A percentile compares a stretch with the other conserved stretches of the same genome.
Evolutionary conservation across 2,329 filamentous ascomycete species (phyloP).

Genomic region (Aureobasidium sp.): DNA sequence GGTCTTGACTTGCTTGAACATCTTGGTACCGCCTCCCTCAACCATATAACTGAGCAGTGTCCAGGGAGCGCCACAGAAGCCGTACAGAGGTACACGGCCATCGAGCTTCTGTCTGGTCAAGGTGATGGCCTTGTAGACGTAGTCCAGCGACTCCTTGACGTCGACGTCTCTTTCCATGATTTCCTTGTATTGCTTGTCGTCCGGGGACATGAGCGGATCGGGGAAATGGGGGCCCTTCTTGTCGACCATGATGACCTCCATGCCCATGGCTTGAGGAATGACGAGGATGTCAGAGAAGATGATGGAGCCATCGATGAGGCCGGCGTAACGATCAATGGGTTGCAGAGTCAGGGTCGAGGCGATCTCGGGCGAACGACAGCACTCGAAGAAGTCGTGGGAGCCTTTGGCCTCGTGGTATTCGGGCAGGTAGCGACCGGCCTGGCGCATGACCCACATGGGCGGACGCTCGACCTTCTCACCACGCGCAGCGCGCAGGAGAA

Average conservation of each 20-base stretch:
- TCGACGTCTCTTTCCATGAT: slow-evolving; percentile 73
- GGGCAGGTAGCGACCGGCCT: slow-evolving; percentile 94
- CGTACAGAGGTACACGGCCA: slow-evolving; percentile 84
- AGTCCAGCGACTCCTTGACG: slow-evolving; percentile 74
- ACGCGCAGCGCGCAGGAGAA: slow-evolving; percentile 81
- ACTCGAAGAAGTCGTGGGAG: slow-evolving; percentile 88
- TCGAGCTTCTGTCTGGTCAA: slow-evolving; percentile 79
- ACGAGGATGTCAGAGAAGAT: slow-evolving; percentile 99
- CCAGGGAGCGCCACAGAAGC: slow-evolving; percentile 96
- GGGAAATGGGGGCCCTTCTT: slow-evolving; percentile 96
- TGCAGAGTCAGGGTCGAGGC: slow-evolving; percentile 90
- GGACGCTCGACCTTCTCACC: slow-evolving; percentile 90
- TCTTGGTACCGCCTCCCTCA: slow-evolving; percentile 89
- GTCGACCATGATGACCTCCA: slow-evolving; percentile 97
- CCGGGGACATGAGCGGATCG: slow-evolving; percentile 65
- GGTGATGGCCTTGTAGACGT: slow-evolving; percentile 93
- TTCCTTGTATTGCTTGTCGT: slow-evolving; percentile 72
- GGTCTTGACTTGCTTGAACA: slow-evolving; percentile 89
- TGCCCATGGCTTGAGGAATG: slow-evolving; percentile 94
- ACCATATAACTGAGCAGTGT: slow-evolving; percentile 98
- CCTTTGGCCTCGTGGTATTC: slow-evolving; percentile 97
- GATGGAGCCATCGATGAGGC: slow-evolving; percentile 90
- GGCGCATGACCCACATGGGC: slow-evolving; percentile 98
- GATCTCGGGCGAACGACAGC: slow-evolving; percentile 86
- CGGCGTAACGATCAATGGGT: slow-evolving; percentile 82